A percentile compares a stretch with the other conserved stretches of the same genome.
Conservation (phyloP, 768 basidiomycete species). For the Panellus pusillus region DNA sequence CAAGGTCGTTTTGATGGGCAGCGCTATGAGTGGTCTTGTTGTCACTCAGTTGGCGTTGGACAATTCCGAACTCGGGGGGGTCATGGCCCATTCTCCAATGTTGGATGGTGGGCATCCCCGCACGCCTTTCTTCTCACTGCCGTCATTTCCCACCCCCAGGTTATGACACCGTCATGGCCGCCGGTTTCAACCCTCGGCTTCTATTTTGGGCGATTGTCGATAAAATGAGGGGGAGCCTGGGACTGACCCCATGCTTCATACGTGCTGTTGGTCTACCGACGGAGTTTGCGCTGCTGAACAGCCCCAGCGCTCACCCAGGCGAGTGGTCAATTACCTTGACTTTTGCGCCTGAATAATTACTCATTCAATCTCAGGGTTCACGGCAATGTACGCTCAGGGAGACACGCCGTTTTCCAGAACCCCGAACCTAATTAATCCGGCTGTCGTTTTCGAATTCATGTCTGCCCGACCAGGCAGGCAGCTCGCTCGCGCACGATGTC, state of each 20-base stretch:
- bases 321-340: neutral
- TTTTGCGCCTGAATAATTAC: neutral
- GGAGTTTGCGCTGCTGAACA: constrained; percentile 20
- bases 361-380: constrained; percentile 12
- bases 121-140: neutral
- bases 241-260: constrained; percentile 17
- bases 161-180: constrained; percentile 13
- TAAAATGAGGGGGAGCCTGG: constrained; percentile 10
- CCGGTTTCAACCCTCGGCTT: constrained; percentile 15
- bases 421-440: constrained; percentile 22
- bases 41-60: constrained; percentile 21
- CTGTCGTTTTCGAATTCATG: constrained; percentile 21
- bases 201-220: constrained; percentile 22
- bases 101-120: constrained; percentile 22
- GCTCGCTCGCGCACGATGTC: constrained; percentile 20
- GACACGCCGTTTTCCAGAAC: constrained; percentile 9
- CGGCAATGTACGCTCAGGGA: constrained; percentile 21
- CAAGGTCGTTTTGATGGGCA: constrained; percentile 30
- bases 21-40: constrained; percentile 25
- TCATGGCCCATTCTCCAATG: constrained; percentile 27
- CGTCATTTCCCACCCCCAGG: neutral
- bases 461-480: constrained; percentile 14
- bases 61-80: constrained; percentile 26
- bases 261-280: constrained; percentile 20
- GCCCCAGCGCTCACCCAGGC: constrained; percentile 7